phyloP scores from a whole-genome alignment of 441 rosid genomes.

The Brassica balearica region DNA sequence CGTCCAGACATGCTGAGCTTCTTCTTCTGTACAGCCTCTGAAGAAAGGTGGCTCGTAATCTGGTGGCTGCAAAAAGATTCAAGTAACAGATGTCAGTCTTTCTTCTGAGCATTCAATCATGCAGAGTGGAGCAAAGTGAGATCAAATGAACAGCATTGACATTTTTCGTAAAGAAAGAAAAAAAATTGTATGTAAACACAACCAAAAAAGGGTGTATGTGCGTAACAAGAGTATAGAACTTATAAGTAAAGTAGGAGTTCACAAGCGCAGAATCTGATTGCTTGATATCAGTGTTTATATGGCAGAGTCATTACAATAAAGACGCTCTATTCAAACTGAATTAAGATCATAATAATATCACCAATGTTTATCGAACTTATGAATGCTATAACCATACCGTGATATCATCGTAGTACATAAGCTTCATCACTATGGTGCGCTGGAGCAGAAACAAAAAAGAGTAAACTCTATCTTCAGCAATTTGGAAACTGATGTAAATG shows the following conservation, averaged over 20 bases:
- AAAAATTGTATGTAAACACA: background rate
- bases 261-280: conserved; percentile 12
- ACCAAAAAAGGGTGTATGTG: background rate
- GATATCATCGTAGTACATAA: conserved; percentile 89
- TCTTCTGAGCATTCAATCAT: background rate
- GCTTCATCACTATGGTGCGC: conserved; percentile 97
- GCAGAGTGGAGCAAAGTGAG: background rate
- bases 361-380: conserved; percentile 19
- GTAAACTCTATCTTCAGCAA: conserved; percentile 26
- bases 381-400: conserved; percentile 65
- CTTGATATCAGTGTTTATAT: background rate
- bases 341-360: background rate
- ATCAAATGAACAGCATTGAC: background rate
- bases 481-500: background rate
- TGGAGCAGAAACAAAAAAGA: conserved; percentile 48
- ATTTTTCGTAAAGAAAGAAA: conserved; percentile 11
- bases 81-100: conserved; percentile 23
- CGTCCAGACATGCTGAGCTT: conserved; percentile 81
- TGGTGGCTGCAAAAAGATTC: conserved; percentile 60
- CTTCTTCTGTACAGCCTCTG: conserved; percentile 83
- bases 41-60: conserved; percentile 99
- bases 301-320: background rate
- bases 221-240: background rate
- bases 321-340: conserved; percentile 11
- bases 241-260: background rate